Conservation (phyloP, 192 early-diverging fungal species). For the Coemansia sp. region DNA sequence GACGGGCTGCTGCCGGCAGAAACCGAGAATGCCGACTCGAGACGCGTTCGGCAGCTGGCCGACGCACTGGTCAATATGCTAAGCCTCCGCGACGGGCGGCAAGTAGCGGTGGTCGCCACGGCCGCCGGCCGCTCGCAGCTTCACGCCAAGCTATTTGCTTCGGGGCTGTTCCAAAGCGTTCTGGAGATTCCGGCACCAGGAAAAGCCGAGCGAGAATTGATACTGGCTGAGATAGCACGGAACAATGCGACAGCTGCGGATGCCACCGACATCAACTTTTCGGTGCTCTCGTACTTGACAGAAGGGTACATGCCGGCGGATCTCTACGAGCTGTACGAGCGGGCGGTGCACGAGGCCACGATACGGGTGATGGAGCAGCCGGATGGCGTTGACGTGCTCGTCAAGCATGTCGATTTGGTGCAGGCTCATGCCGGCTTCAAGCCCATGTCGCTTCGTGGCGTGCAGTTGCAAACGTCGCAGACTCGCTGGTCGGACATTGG, state of each 20-base stretch:
- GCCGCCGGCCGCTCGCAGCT: constrained; percentile 27
- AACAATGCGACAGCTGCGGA: constrained; percentile 56
- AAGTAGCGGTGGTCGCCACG: constrained; percentile 36
- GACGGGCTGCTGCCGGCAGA: constrained; percentile 44
- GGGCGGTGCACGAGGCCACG: constrained; percentile 77
- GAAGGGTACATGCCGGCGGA: constrained; percentile 89
- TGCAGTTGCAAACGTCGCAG: constrained; percentile 71
- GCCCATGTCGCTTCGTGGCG: constrained; percentile 74
- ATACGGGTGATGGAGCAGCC: constrained; percentile 59
- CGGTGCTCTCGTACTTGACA: constrained; percentile 69
- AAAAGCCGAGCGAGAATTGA: constrained; percentile 52
- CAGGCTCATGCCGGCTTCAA: constrained; percentile 75
- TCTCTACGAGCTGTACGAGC: constrained; percentile 70
- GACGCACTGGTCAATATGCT: constrained; percentile 12
- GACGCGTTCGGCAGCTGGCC: constrained; percentile 17
- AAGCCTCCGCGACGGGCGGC: constrained; percentile 3
- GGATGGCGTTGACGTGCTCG: constrained; percentile 18
- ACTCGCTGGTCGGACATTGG: constrained; percentile 90
- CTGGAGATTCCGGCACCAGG: constrained; percentile 31
- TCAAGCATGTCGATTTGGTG: constrained; percentile 67
- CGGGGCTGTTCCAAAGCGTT: constrained; percentile 18
- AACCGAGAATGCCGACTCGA: constrained; percentile 29
- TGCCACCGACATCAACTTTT: constrained; percentile 62
- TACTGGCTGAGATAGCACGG: constrained; percentile 68
- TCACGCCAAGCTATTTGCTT: constrained; percentile 24